These are phyloP conservation scores for Protomyces macrosporus DNA, from an alignment of 1,139 yeast species.

Conservation along the genomic window DNA sequence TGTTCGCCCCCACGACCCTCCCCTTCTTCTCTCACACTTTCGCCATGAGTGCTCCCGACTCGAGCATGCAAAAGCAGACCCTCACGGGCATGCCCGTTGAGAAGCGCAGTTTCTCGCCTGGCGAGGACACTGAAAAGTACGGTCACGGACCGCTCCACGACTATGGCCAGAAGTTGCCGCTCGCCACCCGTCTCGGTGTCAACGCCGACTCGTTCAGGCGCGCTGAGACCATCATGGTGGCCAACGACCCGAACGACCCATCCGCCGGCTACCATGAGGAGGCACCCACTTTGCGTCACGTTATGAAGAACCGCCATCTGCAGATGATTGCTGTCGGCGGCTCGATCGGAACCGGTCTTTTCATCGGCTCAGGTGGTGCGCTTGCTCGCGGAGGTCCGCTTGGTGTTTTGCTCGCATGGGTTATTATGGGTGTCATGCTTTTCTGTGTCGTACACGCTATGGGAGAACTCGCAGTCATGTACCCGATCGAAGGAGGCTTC, in stretches of 20 bases:
- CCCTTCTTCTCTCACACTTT: not conserved
- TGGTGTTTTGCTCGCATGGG: slow-evolving; percentile 62
- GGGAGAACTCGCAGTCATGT: slow-evolving; percentile 75
- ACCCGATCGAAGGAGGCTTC: slow-evolving; percentile 77
- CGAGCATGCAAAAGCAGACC: not conserved
- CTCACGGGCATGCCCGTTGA: not conserved
- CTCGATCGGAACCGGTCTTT: slow-evolving; percentile 72
- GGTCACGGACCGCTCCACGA: not conserved
- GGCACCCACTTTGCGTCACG: slow-evolving; percentile 6
- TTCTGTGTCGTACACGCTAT: slow-evolving; percentile 75
- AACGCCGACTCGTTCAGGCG: not conserved
- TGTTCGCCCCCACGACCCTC: too few relatives aligned
- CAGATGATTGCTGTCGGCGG: slow-evolving; percentile 79
- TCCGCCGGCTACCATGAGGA: not conserved
- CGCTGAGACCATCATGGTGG: not conserved
- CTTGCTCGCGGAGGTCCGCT: slow-evolving; percentile 75
- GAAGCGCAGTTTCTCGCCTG: not conserved
- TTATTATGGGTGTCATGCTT: slow-evolving; percentile 64
- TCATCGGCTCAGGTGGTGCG: slow-evolving; percentile 69
- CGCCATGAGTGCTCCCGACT: not conserved
- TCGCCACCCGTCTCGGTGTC: slow-evolving; percentile 3
- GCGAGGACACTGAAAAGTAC: not conserved
- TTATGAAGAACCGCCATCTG: slow-evolving; percentile 49
- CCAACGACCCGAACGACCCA: slow-evolving; percentile 4
- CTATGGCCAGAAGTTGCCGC: not conserved